Evolutionary conservation across 2,329 filamentous ascomycete genomes (phyloP), one percentile per base, ranked within the genome.

Genomic region (Metarhizium rileyi): DNA sequence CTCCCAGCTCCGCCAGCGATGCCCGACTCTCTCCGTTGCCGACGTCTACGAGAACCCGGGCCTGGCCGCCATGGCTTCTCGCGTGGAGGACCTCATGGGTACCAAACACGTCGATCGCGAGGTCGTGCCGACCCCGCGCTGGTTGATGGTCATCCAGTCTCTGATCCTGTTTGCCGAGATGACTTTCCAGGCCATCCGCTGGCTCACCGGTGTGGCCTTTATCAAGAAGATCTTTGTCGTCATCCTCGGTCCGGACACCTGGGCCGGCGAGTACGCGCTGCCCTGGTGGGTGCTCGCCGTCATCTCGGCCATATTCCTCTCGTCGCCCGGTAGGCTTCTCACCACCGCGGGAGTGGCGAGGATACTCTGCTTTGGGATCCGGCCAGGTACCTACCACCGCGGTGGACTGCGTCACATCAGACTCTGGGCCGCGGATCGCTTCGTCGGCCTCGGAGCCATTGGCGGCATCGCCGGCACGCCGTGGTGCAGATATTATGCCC

Each of bases 11-110:
- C 51, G 56, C 3, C 48, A 50, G 30, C 49, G 47, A 14, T 54
- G 49, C 36, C 56, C 54, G 5, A 51, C 53, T 5, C 44, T 58
- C 9, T 57, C 56, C n/a, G 54, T 58, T 9, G 55, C 54, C 20
- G 55, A 58, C 35, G 47, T 58, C 12, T 58, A 58, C 44, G 55
- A 56, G 35, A 42, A 56, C 18, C 55, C 55, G 6, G 47, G 46
- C 10, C 51, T 58, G 16, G 42, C 22, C 0, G 52, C 50, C 42
- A 57, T 57, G 56, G 36, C 55, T 2, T 28, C 42, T 1, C 55
- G 50, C 8, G 50, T 58, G 7, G 53, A 56, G 8, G 46, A 52
- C 12, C 55, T 58, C 20, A 42, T 50, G 12, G 53, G 48, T 23
- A 50, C 51, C 18, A 28, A 40, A n/a, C 49, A 52, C 5, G 30